Percentiles rank a stretch among this genome's conserved stretches.
These are phyloP conservation scores for Tetrastigma voinierianum DNA, from an alignment of 164 flowering plant species.

Conservation along the genomic window DNA sequence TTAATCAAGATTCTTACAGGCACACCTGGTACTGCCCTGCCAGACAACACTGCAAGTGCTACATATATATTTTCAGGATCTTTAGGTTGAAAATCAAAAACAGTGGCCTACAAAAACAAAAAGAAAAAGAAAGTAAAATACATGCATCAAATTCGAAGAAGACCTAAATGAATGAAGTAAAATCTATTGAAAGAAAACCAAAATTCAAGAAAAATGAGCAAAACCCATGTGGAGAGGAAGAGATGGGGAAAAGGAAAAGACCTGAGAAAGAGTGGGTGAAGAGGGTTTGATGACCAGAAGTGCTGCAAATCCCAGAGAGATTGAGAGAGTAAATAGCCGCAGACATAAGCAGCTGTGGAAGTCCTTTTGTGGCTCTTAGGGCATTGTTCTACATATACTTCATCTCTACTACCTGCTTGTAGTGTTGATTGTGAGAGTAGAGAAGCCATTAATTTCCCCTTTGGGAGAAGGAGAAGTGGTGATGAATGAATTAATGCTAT, in stretches of 20 bases:
- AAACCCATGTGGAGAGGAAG: neutral
- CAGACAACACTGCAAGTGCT: constrained; percentile 66
- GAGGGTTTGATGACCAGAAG: constrained; percentile 59
- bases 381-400: constrained; percentile 60
- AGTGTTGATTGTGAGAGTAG: constrained; percentile 13
- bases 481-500: too few relatives aligned
- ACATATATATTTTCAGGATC: constrained; percentile 69
- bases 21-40: constrained; percentile 62
- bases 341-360: constrained; percentile 65
- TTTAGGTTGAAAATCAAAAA: constrained; percentile 81
- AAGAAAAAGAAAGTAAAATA: neutral
- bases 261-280: constrained; percentile 37
- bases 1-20: neutral
- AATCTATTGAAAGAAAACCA: neutral
- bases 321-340: constrained; percentile 60
- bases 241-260: constrained; percentile 9
- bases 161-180: too few relatives aligned
- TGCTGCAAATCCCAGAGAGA: constrained; percentile 75
- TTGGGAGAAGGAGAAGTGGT: neutral
- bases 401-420: constrained; percentile 33
- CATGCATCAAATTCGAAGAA: neutral
- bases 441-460: constrained; percentile 24
- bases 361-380: constrained; percentile 69
- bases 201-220: neutral
- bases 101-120: constrained; percentile 42